These are phyloP conservation scores for Primulina huaijiensis DNA, from an alignment of 257 asterid species.

Conservation along the genomic window DNA sequence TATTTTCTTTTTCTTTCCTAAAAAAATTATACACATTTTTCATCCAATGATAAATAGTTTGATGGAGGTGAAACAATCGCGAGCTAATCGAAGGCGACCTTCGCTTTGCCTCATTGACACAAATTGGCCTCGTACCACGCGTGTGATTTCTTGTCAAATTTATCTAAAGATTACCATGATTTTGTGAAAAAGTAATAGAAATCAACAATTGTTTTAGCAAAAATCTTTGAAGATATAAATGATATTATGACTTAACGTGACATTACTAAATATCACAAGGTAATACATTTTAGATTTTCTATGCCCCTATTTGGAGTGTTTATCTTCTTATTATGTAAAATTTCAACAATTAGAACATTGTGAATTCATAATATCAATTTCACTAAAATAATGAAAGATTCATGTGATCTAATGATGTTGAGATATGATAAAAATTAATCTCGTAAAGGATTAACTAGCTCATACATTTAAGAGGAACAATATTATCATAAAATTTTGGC, in stretches of 20 bases:
- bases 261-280: not conserved
- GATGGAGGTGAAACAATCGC: not conserved
- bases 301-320: too few species aligned
- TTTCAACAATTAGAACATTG: too few species aligned
- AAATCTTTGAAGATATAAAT: not conserved
- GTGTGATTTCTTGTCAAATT: not conserved
- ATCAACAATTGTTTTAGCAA: not conserved
- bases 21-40: too few species aligned
- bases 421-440: too few species aligned
- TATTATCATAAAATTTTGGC: not conserved
- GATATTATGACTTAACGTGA: not conserved
- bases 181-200: not conserved
- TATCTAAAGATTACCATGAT: not conserved
- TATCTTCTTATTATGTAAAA: too few species aligned
- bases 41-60: not conserved
- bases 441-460: too few species aligned
- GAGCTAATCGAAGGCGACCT: not conserved
- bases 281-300: too few species aligned
- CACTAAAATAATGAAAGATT: too few species aligned
- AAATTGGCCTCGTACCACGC: not conserved
- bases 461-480: too few species aligned
- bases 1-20: too few species aligned
- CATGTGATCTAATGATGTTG: too few species aligned
- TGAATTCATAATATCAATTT: too few species aligned
- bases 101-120: not conserved